Conservation (phyloP, 306 rosid species). For the Casuarina cunninghamiana region DNA sequence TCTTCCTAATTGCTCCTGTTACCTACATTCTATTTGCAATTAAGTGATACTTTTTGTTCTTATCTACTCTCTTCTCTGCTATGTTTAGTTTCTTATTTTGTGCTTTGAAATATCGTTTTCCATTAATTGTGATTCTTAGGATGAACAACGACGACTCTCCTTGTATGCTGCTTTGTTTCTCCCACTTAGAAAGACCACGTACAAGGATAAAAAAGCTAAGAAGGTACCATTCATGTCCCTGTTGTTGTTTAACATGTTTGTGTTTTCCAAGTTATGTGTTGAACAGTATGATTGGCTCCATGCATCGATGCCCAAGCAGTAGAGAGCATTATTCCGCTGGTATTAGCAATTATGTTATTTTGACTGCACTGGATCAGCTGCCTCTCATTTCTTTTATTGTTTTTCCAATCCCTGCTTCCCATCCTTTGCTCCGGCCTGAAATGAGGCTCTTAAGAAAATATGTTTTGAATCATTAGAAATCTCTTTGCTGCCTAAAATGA, state of each 20-base stretch:
- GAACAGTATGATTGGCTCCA: constrained; percentile 15
- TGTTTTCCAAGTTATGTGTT: constrained; percentile 15
- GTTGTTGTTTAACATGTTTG: constrained; percentile 15
- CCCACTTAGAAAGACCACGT: constrained; percentile 63
- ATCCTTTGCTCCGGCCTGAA: neutral
- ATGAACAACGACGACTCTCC: constrained; percentile 73
- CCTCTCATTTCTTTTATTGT: neutral
- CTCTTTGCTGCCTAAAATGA: neutral
- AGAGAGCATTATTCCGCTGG: constrained; percentile 1
- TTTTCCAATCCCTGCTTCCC: neutral
- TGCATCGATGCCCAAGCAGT: constrained; percentile 12
- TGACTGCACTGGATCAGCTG: neutral
- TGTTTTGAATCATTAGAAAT: neutral
- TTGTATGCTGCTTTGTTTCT: constrained; percentile 76
- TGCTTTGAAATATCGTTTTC: constrained; percentile 14
- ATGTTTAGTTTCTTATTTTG: constrained; percentile 17
- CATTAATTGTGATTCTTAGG: constrained; percentile 45
- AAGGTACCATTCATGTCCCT: constrained; percentile 41
- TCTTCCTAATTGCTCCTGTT: neutral
- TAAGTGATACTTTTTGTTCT: neutral
- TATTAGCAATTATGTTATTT: neutral
- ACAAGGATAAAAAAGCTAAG: constrained; percentile 66
- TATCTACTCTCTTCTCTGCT: constrained; percentile 16
- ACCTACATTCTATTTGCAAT: constrained; percentile 9
- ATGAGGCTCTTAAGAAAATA: neutral